Percentiles rank a stretch among this genome's conserved stretches.
phyloP scores from a whole-genome alignment of 169 alveolate genomes.

The Eimeria falciformis region DNA sequence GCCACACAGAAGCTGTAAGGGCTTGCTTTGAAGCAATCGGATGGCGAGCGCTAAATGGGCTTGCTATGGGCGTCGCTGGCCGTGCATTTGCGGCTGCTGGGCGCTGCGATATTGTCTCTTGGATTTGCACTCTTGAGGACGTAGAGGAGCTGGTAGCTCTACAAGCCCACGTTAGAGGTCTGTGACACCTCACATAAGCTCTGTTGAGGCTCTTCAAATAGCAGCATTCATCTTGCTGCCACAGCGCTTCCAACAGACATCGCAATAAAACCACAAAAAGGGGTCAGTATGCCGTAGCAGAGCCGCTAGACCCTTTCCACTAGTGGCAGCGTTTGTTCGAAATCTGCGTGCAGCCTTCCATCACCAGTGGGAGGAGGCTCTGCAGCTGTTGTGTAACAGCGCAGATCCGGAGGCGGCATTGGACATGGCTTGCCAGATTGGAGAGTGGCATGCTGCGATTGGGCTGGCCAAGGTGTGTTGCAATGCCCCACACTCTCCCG shows the following conservation, averaged over 20 bases:
- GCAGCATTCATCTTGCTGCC: too few species aligned
- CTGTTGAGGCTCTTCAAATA: too few species aligned
- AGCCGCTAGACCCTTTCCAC: too few species aligned
- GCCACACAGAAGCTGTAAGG: background rate
- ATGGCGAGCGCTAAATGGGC: slow-evolving; percentile 1
- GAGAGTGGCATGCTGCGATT: slow-evolving; percentile 15
- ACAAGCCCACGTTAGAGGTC: slow-evolving; percentile 17
- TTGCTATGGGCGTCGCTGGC: background rate
- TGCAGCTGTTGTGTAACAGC: slow-evolving; percentile 8
- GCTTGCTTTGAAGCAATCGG: slow-evolving; percentile 42
- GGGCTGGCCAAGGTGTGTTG: slow-evolving; percentile 7
- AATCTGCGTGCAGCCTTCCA: background rate
- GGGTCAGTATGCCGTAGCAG: too few species aligned
- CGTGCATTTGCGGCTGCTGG: slow-evolving; percentile 4
- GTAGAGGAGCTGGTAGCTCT: slow-evolving; percentile 19
- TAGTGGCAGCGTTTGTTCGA: too few species aligned
- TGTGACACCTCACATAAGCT: background rate
- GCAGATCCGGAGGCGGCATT: slow-evolving; percentile 15
- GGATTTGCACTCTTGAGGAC: slow-evolving; percentile 21
- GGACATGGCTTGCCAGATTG: slow-evolving; percentile 17
- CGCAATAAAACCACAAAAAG: too few species aligned
- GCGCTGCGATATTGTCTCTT: slow-evolving; percentile 8
- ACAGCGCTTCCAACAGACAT: too few species aligned
- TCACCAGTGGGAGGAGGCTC: slow-evolving; percentile 23
- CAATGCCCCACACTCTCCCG: background rate